Evolutionary conservation across 2,329 filamentous ascomycete genomes (phyloP).

Genomic region (Curvularia eragrostidis): DNA sequence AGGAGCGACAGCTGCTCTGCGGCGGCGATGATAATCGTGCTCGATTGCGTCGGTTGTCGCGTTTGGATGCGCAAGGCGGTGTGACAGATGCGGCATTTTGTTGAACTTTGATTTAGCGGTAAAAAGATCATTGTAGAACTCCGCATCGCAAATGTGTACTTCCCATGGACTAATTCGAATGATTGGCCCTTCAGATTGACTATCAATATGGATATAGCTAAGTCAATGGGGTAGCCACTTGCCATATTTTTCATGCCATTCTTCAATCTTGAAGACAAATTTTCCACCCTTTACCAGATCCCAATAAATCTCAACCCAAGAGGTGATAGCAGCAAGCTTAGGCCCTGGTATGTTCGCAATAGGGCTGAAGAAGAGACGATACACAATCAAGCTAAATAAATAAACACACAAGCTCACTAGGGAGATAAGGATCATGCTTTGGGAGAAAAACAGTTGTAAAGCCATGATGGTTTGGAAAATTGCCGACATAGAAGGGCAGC

Average conservation of each 20-base stretch:
- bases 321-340: too few species aligned
- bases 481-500: background rate
- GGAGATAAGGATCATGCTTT: background rate
- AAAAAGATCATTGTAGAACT: background rate
- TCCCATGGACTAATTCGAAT: background rate
- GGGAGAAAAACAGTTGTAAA: background rate
- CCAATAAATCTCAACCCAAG: too few species aligned
- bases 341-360: too few species aligned
- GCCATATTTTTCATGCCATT: too few species aligned
- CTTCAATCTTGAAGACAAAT: background rate
- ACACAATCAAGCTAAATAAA: background rate
- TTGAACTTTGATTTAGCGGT: background rate
- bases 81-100: background rate
- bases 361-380: too few species aligned
- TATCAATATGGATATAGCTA: background rate
- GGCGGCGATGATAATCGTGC: background rate
- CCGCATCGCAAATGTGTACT: background rate
- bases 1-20: constrained; percentile 1
- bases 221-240: too few species aligned
- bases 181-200: background rate
- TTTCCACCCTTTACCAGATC: background rate
- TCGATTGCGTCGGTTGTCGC: background rate
- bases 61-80: background rate
- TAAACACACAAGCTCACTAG: background rate
- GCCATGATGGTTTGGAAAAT: background rate